Conservation (phyloP, 371 early-diverging fungal species). For the Blastocladiella emersonii region DNA sequence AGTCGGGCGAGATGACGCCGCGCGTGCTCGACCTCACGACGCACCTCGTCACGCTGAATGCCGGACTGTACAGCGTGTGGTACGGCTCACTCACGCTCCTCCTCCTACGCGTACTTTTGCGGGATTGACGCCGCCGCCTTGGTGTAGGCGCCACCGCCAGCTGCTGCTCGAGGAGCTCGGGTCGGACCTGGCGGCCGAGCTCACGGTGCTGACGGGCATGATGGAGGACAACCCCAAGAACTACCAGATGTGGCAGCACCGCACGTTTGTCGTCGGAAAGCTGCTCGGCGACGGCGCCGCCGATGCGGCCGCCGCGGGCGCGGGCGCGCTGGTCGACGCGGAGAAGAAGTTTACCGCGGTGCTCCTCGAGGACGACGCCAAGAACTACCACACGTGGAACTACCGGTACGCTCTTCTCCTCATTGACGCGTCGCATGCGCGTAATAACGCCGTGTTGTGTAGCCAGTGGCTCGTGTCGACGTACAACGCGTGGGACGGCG, state of each 20-base stretch:
- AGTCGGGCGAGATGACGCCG: constrained; percentile 49
- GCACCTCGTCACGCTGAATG: constrained; percentile 65
- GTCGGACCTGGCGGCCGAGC: constrained; percentile 48
- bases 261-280: neutral
- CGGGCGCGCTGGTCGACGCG: neutral
- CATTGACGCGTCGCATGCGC: neutral
- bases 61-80: constrained; percentile 94
- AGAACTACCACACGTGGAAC: constrained; percentile 96
- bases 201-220: constrained; percentile 55
- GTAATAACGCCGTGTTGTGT: constrained; percentile 6
- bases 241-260: constrained; percentile 78
- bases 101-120: neutral
- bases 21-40: constrained; percentile 69
- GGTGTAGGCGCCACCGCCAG: constrained; percentile 67
- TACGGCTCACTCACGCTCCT: constrained; percentile 16
- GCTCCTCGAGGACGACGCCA: constrained; percentile 68
- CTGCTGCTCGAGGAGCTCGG: constrained; percentile 49
- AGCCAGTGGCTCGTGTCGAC: constrained; percentile 78
- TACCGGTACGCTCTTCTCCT: constrained; percentile 35
- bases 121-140: neutral
- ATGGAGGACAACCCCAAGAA: constrained; percentile 69
- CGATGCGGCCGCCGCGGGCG: neutral
- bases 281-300: neutral
- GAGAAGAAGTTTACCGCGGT: constrained; percentile 56
- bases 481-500: constrained; percentile 65